These are phyloP conservation scores for Lotus japonicus DNA, from an alignment of 306 rosid genomes.

Conservation along the genomic window DNA sequence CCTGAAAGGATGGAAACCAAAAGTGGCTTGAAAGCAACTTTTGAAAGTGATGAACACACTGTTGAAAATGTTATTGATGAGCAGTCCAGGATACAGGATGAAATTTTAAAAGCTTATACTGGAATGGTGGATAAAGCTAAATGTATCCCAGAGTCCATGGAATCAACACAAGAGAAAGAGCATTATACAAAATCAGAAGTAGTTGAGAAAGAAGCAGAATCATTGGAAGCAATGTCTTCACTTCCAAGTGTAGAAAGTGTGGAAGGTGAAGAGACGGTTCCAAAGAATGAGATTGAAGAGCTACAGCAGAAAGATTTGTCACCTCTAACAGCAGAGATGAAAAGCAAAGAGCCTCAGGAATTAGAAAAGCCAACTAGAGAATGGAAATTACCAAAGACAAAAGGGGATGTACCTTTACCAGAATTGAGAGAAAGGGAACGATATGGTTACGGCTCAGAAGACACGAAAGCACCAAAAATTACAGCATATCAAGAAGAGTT, in stretches of 20 bases:
- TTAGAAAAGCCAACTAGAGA: background rate
- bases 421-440: background rate
- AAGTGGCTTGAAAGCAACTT: background rate
- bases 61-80: conserved; percentile 1
- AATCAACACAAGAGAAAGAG: background rate
- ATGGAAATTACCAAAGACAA: background rate
- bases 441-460: background rate
- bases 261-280: background rate
- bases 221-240: background rate
- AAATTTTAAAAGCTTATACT: background rate
- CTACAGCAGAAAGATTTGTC: background rate
- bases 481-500: background rate
- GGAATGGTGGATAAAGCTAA: conserved; percentile 5
- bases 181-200: background rate
- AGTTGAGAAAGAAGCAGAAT: background rate
- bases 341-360: conserved; percentile 7
- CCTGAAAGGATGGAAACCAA: background rate
- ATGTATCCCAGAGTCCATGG: background rate
- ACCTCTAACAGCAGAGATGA: background rate
- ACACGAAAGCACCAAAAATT: background rate
- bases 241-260: background rate
- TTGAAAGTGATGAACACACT: conserved; percentile 1
- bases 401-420: background rate
- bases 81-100: background rate
- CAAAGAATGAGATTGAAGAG: background rate